Percentiles rank a stretch among this genome's conserved stretches.
These are phyloP conservation scores for Ploettnerulaceae sp. DNA, from an alignment of 2,329 filamentous ascomycete species.

Conservation along the genomic window DNA sequence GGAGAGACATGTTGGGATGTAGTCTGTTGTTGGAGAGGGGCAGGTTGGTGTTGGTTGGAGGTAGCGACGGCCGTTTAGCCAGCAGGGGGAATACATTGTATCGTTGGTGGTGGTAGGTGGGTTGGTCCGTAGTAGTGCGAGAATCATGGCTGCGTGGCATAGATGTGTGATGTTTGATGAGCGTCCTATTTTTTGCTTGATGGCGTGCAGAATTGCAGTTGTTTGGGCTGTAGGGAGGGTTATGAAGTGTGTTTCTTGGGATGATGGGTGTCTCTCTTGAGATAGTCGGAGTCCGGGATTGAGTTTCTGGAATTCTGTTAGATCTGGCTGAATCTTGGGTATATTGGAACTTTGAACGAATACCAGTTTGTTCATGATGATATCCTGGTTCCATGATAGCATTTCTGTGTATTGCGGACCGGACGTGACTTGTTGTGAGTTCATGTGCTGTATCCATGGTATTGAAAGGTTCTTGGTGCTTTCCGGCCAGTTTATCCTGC, in stretches of 20 bases:
- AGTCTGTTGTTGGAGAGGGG: background rate
- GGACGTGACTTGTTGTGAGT: slow-evolving; percentile 13
- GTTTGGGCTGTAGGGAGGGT: slow-evolving; percentile 10
- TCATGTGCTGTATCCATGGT: slow-evolving; percentile 23
- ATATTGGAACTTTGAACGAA: background rate
- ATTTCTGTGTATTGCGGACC: slow-evolving; percentile 11
- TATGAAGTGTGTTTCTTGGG: slow-evolving; percentile 18
- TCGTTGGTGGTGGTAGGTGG: background rate
- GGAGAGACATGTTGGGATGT: slow-evolving; percentile 21
- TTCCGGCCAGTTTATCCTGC: slow-evolving; percentile 13
- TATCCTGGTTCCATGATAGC: slow-evolving; percentile 11
- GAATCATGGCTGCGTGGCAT: slow-evolving; percentile 15
- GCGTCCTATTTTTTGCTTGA: slow-evolving; percentile 10
- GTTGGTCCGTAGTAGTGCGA: slow-evolving; percentile 13
- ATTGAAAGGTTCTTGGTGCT: slow-evolving; percentile 16
- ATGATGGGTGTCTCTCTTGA: background rate
- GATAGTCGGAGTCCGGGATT: slow-evolving; percentile 17
- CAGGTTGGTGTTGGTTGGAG: background rate
- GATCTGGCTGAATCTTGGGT: background rate
- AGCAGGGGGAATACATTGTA: slow-evolving; percentile 23
- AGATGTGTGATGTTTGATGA: slow-evolving; percentile 21
- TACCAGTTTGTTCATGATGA: slow-evolving; percentile 18
- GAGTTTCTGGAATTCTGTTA: slow-evolving; percentile 7
- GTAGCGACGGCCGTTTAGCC: slow-evolving; percentile 24
- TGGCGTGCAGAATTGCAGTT: slow-evolving; percentile 6